Conservation (phyloP, 208 protist genomes). For the Vickermania spadyakhi region DNA sequence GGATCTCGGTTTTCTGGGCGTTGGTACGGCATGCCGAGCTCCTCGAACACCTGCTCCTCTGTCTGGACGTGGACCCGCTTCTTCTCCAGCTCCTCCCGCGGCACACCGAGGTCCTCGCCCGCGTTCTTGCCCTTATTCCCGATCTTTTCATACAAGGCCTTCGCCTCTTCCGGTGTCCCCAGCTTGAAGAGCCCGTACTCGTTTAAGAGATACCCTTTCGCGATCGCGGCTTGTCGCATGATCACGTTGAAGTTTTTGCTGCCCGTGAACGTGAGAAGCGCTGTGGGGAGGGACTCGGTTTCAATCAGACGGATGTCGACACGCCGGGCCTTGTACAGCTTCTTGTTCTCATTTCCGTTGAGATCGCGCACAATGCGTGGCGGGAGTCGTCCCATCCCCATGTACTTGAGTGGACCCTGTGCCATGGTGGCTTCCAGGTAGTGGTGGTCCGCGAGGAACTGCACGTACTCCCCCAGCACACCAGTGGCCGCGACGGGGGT, state of each 20-base stretch:
- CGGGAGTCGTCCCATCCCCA: conserved; percentile 82
- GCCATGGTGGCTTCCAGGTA: conserved; percentile 88
- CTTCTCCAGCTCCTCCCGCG: conserved; percentile 73
- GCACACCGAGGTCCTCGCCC: conserved; percentile 70
- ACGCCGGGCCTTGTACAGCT: conserved; percentile 82
- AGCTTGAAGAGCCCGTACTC: conserved; percentile 85
- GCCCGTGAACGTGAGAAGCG: conserved; percentile 90
- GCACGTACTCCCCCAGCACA: conserved; percentile 47
- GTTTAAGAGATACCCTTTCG: conserved; percentile 82
- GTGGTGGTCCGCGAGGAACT: conserved; percentile 40
- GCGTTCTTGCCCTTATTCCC: conserved; percentile 62
- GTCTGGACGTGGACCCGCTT: conserved; percentile 70
- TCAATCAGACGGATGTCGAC: conserved; percentile 89
- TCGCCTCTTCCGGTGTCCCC: conserved; percentile 75
- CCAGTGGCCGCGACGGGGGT: conserved; percentile 65
- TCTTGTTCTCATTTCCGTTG: conserved; percentile 51
- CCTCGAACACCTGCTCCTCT: conserved; percentile 84
- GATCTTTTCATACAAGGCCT: conserved; percentile 61
- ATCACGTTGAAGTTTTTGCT: conserved; percentile 92
- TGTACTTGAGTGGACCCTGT: conserved; percentile 82
- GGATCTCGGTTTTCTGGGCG: conserved; percentile 84
- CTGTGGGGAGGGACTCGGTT: conserved; percentile 70
- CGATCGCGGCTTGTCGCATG: conserved; percentile 87
- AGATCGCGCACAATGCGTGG: conserved; percentile 60
- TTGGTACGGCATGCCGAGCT: conserved; percentile 75